These are phyloP conservation scores for Aphanomyces astaci DNA, from an alignment of 352 stramenopile genomes.

Conservation along the genomic window DNA sequence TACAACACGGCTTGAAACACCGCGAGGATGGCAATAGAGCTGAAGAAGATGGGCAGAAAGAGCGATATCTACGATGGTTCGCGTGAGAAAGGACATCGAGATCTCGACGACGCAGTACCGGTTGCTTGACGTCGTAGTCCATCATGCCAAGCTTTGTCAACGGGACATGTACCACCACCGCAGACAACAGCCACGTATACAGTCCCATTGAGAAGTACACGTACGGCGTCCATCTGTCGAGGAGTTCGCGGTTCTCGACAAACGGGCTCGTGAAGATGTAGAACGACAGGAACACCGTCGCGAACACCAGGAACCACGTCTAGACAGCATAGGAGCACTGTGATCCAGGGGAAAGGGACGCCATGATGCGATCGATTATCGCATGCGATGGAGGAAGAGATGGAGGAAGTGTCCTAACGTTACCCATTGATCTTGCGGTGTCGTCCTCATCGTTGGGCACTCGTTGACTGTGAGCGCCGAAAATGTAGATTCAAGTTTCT, in stretches of 20 bases:
- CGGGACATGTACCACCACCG: conserved; percentile 63
- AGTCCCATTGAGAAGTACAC: conserved; percentile 82
- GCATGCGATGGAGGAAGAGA: too few relatives aligned
- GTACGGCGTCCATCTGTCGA: conserved; percentile 81
- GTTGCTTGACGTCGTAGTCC: conserved; percentile 79
- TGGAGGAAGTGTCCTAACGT: too few relatives aligned
- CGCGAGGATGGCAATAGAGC: conserved; percentile 68
- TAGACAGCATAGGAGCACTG: conserved; percentile 25
- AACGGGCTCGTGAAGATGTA: conserved; percentile 87
- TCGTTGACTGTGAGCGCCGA: not conserved
- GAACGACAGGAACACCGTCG: conserved; percentile 73
- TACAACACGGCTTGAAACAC: conserved; percentile 37
- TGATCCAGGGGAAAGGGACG: too few relatives aligned
- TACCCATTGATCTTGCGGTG: conserved; percentile 6
- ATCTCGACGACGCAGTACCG: conserved; percentile 30
- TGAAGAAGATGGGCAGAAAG: conserved; percentile 79
- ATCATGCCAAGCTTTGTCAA: conserved; percentile 59
- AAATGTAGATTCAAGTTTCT: not conserved
- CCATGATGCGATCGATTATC: too few relatives aligned
- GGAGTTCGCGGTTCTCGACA: conserved; percentile 72
- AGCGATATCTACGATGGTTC: conserved; percentile 50
- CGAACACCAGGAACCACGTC: conserved; percentile 79
- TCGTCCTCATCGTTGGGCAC: not conserved
- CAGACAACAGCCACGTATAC: conserved; percentile 77
- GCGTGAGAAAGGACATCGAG: not conserved